These are phyloP conservation scores for Sporisorium sorghi DNA, from an alignment of 1,284 basidiomycete genomes.

Conservation along the genomic window DNA sequence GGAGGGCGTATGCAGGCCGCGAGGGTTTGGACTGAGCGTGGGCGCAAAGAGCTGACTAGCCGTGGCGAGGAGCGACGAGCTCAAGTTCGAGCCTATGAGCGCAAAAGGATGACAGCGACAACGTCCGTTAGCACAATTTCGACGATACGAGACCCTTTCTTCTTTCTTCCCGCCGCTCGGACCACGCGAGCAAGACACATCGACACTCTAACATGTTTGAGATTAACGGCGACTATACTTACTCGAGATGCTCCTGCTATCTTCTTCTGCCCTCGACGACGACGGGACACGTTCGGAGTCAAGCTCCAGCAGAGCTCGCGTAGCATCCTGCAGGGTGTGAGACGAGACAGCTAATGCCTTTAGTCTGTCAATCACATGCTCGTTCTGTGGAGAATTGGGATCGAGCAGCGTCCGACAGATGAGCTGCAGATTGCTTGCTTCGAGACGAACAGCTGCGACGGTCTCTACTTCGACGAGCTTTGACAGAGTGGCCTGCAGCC, in stretches of 20 bases:
- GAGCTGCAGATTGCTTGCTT: slow-evolving; percentile 26
- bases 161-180: slow-evolving; percentile 15
- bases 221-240: slow-evolving; percentile 11
- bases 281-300: background rate
- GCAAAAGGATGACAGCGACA: background rate
- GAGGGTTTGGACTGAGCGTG: background rate
- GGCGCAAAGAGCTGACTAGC: slow-evolving; percentile 17
- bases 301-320: slow-evolving; percentile 16
- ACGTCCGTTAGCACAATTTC: no score
- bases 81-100: slow-evolving; percentile 3
- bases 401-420: slow-evolving; percentile 20
- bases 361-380: background rate
- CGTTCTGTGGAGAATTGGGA: background rate
- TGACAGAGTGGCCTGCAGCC: slow-evolving; percentile 9
- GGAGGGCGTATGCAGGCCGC: no score
- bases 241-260: slow-evolving; percentile 15
- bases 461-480: slow-evolving; percentile 21
- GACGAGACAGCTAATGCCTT: slow-evolving; percentile 1
- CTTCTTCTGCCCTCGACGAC: background rate
- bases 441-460: slow-evolving; percentile 18
- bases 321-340: slow-evolving; percentile 11
- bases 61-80: slow-evolving; percentile 13
- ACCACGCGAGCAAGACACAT: slow-evolving; percentile 8
- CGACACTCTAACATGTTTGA: slow-evolving; percentile 3
- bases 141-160: no score